Evolutionary conservation across 441 rosid genomes (phyloP).

Genomic region (Viola pubescens): DNA sequence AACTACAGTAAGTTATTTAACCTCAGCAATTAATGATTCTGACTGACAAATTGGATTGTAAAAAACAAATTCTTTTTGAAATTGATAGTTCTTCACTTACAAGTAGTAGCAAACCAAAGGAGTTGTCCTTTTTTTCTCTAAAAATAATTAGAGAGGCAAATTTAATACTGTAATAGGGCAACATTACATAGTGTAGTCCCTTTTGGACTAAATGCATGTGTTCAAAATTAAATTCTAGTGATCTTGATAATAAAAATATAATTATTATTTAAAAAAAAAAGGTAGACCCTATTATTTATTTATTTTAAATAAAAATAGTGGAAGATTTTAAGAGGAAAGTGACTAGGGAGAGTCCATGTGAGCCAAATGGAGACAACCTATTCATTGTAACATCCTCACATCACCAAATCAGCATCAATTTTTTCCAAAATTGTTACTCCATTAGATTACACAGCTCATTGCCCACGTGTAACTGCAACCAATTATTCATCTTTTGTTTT

Average conservation of each 20-base stretch:
- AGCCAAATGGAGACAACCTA: conserved; percentile 14
- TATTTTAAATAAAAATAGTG: conserved; percentile 13
- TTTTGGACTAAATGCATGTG: conserved; percentile 3
- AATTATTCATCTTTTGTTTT: neutral
- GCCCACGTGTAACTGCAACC: neutral
- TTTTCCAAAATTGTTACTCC: too few relatives aligned
- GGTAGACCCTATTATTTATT: neutral
- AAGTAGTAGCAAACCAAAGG: too few relatives aligned
- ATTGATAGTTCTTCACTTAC: too few relatives aligned
- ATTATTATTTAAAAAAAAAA: too few relatives aligned
- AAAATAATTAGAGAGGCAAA: too few relatives aligned
- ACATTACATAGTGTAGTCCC: neutral
- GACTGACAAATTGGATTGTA: too few relatives aligned
- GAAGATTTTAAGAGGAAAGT: conserved; percentile 1
- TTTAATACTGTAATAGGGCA: neutral
- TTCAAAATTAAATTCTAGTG: neutral
- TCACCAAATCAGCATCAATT: neutral
- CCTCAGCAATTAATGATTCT: too few relatives aligned
- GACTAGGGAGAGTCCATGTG: conserved; percentile 18
- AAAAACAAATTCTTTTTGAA: too few relatives aligned
- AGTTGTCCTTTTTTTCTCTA: too few relatives aligned
- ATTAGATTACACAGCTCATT: conserved; percentile 18
- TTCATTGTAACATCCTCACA: conserved; percentile 4
- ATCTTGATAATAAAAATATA: neutral
- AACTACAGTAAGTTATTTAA: too few relatives aligned